Base-by-base conservation (phyloP, 2,329 filamentous ascomycete genomes). In the Cytospora piceicola region DNA sequence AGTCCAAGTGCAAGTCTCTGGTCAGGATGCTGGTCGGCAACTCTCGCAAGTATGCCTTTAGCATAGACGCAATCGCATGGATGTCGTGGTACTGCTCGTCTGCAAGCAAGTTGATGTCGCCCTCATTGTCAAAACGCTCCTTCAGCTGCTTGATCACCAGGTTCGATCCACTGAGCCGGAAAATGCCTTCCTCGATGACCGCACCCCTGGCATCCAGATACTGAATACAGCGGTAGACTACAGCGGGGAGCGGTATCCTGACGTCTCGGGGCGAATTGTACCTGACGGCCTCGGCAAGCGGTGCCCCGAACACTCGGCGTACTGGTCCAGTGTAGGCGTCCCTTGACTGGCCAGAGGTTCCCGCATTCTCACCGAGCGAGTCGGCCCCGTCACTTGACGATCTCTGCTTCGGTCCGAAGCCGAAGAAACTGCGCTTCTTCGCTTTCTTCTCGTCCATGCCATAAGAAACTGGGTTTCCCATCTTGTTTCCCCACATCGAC, bases 91-190 rank as follows among this genome's bases (percentile, higher is more conserved):
- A 96, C 66, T 92, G 88, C 58, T 90, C 90, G 66, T 94, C 94
- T 2, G 85, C 86, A 30, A 97, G 77, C 60, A 99, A 83, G 75
- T 97, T 93, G 70, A 99, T 86, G 74, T 99, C 95, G 55, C 94
- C 90, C 80, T 99, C 94, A 4, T 79, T 88, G 77, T 99, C 97
- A 81, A 99, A 99, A 2, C 94, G 89, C 75, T 98, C 94, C 68
- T 91, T 91, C 53, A 99, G 84, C 65, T 88, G 88, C 77, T 94
- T 96, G 78, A 99, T 96, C 58, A 97, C 90, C 63, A 96, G 86
- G 74, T 97, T 98, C 0, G 94, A 98, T n/a, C 95, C 95, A 76
- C 94, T 98, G 52, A 99, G 83, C 60, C 95, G 89, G 83, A 99
- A 99, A 52, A 99, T 97, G 53, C 95, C 95, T 77, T 99, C 95